Percentiles rank a stretch among this genome's conserved stretches.
These are phyloP conservation scores for Mycena epipterygia DNA, from an alignment of 768 basidiomycete genomes.

Conservation along the genomic window DNA sequence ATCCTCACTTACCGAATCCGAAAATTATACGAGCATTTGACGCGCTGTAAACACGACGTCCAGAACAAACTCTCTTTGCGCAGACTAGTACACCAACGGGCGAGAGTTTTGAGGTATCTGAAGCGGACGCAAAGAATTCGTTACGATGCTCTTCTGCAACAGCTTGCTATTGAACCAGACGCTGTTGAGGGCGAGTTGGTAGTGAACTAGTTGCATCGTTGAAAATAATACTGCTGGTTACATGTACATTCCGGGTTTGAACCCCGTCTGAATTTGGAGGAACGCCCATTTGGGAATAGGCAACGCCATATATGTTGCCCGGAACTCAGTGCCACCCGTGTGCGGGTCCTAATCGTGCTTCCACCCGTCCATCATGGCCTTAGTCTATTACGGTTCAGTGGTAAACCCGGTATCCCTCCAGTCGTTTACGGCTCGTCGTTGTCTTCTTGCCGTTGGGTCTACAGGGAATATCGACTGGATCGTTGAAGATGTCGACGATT, in stretches of 20 bases:
- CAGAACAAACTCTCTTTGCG: constrained; percentile 84
- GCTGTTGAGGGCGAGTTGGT: constrained; percentile 94
- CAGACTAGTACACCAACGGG: constrained; percentile 84
- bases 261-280: background rate
- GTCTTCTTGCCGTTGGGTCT: constrained; percentile 63
- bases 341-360: background rate
- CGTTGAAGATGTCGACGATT: constrained; percentile 65
- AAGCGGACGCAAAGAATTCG: constrained; percentile 73
- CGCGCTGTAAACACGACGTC: constrained; percentile 78
- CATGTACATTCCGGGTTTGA: background rate
- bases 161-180: constrained; percentile 81
- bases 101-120: constrained; percentile 86
- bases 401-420: constrained; percentile 59
- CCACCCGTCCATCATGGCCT: constrained; percentile 38
- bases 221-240: background rate
- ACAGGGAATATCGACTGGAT: constrained; percentile 81
- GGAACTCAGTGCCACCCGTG: too few species aligned
- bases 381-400: constrained; percentile 64
- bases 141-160: constrained; percentile 79
- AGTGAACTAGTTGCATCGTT: constrained; percentile 49
- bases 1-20: constrained; percentile 90
- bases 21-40: constrained; percentile 82
- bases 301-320: too few species aligned
- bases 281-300: background rate
- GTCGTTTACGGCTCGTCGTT: constrained; percentile 55